phyloP scores from a whole-genome alignment of 2,329 filamentous ascomycete genomes.

The Colletotrichum sp. region DNA sequence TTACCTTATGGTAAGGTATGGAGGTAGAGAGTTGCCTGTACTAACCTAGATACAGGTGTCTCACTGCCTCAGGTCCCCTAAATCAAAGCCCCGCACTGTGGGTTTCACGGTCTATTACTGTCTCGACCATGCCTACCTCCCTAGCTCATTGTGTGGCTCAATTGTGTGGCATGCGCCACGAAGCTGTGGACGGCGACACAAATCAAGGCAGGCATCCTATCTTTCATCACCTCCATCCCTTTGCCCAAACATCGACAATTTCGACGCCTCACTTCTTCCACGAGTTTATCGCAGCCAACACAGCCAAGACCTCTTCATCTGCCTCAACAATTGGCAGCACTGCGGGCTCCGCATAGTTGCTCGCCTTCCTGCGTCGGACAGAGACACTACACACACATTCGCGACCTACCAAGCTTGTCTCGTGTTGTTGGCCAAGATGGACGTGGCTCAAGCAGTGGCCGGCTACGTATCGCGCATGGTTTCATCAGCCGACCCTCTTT shows the following conservation, averaged over 20 bases:
- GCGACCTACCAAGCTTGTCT: not conserved
- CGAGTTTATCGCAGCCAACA: not conserved
- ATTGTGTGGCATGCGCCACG: not conserved
- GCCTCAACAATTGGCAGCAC: not conserved
- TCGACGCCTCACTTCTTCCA: not conserved
- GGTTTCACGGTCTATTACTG: not conserved
- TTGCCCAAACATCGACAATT: not conserved
- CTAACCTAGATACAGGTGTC: not conserved
- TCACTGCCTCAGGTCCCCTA: not conserved
- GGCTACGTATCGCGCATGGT: constrained; percentile 98
- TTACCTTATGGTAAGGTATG: too few species aligned
- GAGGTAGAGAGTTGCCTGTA: too few species aligned
- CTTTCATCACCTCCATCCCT: not conserved
- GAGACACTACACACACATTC: not conserved
- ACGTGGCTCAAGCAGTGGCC: constrained; percentile 89
- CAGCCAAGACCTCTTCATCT: not conserved
- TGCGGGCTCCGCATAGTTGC: not conserved
- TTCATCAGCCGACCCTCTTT: constrained; percentile 75
- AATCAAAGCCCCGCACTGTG: not conserved
- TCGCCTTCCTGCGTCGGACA: not conserved
- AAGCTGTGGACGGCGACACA: not conserved
- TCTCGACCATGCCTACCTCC: not conserved
- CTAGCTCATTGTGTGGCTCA: not conserved
- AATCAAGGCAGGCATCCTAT: not conserved
- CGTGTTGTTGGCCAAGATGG: constrained; percentile 66